Conservation (phyloP, 2,329 filamentous ascomycete species). For the Colletotrichum orbiculare region DNA sequence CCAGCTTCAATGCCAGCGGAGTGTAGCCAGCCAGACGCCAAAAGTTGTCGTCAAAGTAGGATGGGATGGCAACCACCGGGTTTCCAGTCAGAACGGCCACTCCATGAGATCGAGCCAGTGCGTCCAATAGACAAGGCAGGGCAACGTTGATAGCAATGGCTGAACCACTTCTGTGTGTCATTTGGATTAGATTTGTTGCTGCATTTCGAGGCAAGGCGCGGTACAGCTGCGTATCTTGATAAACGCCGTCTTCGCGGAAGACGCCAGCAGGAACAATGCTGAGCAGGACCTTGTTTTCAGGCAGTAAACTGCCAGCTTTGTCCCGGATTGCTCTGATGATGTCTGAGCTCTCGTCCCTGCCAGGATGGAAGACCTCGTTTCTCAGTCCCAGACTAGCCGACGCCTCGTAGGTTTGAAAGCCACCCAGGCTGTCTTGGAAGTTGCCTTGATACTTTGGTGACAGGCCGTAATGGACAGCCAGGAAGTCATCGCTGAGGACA, state of each 20-base stretch:
- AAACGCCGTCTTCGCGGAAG: constrained; percentile 83
- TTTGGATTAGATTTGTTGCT: constrained; percentile 73
- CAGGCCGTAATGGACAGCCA: constrained; percentile 90
- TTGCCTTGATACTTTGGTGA: constrained; percentile 94
- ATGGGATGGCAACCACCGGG: constrained; percentile 83
- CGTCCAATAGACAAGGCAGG: constrained; percentile 87
- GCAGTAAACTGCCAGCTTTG: constrained; percentile 83
- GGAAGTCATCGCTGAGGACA: constrained; percentile 86
- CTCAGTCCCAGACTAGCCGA: constrained; percentile 90
- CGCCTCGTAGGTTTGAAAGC: constrained; percentile 95
- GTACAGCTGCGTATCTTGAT: constrained; percentile 80
- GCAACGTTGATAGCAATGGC: constrained; percentile 90
- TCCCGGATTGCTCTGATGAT: constrained; percentile 89
- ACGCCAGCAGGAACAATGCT: constrained; percentile 85
- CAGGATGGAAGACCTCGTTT: constrained; percentile 90
- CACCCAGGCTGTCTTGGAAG: constrained; percentile 94
- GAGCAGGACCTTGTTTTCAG: constrained; percentile 83
- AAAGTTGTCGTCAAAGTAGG: constrained; percentile 87
- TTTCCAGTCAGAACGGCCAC: constrained; percentile 85
- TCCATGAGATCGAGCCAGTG: constrained; percentile 82
- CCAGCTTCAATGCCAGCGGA: constrained; percentile 83
- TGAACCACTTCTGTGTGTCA: constrained; percentile 79
- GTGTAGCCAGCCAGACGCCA: constrained; percentile 96
- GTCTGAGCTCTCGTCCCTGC: constrained; percentile 90
- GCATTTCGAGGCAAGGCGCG: constrained; percentile 80